Percentiles rank a stretch among this genome's conserved stretches.
Evolutionary conservation across 495 filamentous ascomycete species (phyloP).

Genomic region (Trichocladium uniseriatum): DNA sequence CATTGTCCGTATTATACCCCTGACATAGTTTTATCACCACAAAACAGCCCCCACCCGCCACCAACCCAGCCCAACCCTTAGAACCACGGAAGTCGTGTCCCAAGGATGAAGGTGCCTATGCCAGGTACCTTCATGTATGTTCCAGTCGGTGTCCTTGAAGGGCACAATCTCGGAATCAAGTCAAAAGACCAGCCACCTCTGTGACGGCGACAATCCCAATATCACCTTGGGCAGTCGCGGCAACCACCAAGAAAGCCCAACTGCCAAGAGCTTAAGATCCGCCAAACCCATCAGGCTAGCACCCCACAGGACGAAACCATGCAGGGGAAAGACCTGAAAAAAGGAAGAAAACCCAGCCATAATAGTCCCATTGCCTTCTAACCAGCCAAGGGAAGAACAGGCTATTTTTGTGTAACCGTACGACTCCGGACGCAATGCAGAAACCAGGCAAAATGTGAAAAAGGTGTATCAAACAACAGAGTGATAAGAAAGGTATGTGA

Average conservation of each 20-base stretch:
- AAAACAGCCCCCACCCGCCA: background rate
- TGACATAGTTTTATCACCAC: background rate
- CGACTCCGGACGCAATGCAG: slow-evolving; percentile 32
- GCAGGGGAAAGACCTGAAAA: background rate
- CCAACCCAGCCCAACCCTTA: background rate
- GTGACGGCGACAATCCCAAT: background rate
- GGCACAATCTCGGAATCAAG: too few relatives aligned
- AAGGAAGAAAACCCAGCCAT: slow-evolving; percentile 7
- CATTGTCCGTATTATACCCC: background rate
- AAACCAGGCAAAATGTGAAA: slow-evolving; percentile 9
- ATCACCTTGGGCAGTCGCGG: too few relatives aligned
- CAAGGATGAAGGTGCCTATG: too few relatives aligned
- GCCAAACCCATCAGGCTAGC: background rate
- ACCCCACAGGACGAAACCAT: background rate
- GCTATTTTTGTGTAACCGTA: slow-evolving; percentile 25
- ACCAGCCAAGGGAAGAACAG: slow-evolving; percentile 5
- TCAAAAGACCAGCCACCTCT: too few relatives aligned
- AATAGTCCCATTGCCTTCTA: slow-evolving; percentile 10
- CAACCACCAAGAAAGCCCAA: too few relatives aligned
- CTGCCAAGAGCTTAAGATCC: too few relatives aligned
- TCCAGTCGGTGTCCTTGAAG: too few relatives aligned
- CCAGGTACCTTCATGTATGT: too few relatives aligned
- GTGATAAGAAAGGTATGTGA: background rate
- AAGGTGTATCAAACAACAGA: slow-evolving; percentile 3
- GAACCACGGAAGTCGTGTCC: background rate